Percentiles rank a stretch among this genome's conserved stretches.
Conservation (phyloP, 306 rosid species). For the Chamaecrista fasciculata region DNA sequence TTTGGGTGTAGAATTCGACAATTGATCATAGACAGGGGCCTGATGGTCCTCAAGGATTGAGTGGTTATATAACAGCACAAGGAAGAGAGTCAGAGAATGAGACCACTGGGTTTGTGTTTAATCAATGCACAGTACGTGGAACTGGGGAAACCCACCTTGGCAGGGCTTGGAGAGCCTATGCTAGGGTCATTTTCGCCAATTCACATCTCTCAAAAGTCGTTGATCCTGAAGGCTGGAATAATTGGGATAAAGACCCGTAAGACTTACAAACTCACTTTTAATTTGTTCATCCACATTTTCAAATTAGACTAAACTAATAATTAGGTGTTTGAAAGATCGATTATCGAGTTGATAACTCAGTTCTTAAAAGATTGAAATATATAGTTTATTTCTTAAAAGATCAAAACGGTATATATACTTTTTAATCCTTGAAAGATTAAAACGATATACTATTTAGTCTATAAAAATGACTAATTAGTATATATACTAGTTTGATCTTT, state of each 20-base stretch:
- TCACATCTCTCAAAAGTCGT: constrained; percentile 8
- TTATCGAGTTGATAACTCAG: too few relatives aligned
- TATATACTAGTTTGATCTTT: too few relatives aligned
- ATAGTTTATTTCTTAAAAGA: too few relatives aligned
- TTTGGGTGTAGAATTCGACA: not conserved
- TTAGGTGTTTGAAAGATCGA: too few relatives aligned
- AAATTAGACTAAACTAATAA: too few relatives aligned
- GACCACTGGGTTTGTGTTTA: constrained; percentile 39
- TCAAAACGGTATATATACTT: too few relatives aligned
- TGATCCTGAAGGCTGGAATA: constrained; percentile 33
- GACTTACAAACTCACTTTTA: not conserved
- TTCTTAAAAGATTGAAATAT: too few relatives aligned
- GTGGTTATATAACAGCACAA: constrained; percentile 38
- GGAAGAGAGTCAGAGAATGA: not conserved
- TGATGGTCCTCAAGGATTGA: not conserved
- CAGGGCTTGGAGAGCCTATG: constrained; percentile 33
- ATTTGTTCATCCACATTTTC: too few relatives aligned
- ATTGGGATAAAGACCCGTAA: constrained; percentile 9
- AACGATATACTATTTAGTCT: too few relatives aligned
- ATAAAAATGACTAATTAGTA: too few relatives aligned
- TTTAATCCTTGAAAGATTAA: too few relatives aligned
- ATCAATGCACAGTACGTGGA: constrained; percentile 20
- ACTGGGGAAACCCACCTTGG: constrained; percentile 27
- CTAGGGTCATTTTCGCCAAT: constrained; percentile 33
- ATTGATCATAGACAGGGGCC: not conserved